These are phyloP conservation scores for Populus alba DNA, from an alignment of 345 rosid genomes.

Conservation along the genomic window DNA sequence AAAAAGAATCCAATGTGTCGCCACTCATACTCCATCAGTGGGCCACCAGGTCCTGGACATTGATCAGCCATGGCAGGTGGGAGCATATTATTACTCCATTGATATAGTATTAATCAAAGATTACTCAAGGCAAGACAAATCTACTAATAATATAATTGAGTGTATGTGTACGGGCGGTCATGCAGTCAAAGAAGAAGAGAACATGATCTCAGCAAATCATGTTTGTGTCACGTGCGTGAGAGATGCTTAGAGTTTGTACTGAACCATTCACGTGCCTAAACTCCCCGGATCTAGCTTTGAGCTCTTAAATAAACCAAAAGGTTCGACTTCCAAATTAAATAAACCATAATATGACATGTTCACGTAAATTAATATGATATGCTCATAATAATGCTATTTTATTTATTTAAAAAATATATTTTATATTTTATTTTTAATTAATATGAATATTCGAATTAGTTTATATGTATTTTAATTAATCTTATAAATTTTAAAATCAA, in stretches of 20 bases:
- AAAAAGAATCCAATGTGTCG: constrained; percentile 20
- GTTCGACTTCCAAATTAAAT: neutral
- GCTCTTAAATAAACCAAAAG: neutral
- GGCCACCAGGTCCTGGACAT: neutral
- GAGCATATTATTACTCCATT: neutral
- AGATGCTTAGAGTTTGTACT: too few relatives aligned
- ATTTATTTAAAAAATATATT: too few relatives aligned
- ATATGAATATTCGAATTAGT: rapidly evolving
- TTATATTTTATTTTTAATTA: too few relatives aligned
- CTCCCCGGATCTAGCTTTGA: neutral
- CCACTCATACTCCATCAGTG: neutral
- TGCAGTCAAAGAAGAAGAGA: neutral
- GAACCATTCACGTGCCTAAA: neutral
- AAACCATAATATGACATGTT: too few relatives aligned
- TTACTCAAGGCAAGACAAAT: neutral
- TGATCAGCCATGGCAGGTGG: neutral
- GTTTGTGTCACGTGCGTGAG: neutral
- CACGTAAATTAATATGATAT: too few relatives aligned
- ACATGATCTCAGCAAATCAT: neutral
- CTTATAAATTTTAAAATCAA: too few relatives aligned
- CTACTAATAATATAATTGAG: neutral
- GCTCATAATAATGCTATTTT: too few relatives aligned
- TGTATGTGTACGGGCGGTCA: neutral
- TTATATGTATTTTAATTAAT: too few relatives aligned
- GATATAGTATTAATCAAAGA: neutral